Evolutionary conservation across 202 grass and related monocot genomes (phyloP).

Genomic region (Panicum virgatum): DNA sequence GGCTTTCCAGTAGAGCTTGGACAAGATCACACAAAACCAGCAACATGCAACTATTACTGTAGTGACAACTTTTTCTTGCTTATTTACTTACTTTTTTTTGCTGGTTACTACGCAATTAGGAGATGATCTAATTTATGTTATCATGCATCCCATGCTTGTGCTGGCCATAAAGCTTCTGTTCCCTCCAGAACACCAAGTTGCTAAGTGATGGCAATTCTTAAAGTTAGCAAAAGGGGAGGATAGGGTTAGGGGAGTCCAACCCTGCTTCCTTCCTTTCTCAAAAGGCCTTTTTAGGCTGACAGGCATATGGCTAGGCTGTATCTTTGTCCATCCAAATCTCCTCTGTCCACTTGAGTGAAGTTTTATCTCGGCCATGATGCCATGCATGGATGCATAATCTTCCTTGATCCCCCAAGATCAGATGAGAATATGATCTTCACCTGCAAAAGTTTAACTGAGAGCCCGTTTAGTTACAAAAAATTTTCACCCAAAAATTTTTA

Average conservation of each 20-base stretch:
- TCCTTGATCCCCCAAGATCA: conserved; percentile 10
- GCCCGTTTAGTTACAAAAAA: too few species aligned
- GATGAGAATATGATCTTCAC: conserved; percentile 11
- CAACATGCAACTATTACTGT: not conserved
- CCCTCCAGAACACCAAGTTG: conserved; percentile 17
- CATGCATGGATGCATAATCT: not conserved
- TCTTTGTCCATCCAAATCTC: conserved; percentile 27
- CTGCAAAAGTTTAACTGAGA: not conserved
- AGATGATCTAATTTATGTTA: conserved; percentile 32
- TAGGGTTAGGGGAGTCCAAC: conserved; percentile 46
- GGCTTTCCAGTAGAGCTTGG: not conserved
- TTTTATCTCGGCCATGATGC: not conserved
- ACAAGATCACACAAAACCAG: not conserved
- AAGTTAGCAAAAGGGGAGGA: conserved; percentile 37
- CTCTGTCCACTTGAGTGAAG: not conserved
- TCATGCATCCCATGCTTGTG: not conserved
- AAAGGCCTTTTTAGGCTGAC: conserved; percentile 42
- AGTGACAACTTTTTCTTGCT: not conserved
- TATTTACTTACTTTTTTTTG: not conserved
- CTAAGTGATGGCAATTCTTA: conserved; percentile 24
- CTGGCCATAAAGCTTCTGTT: not conserved
- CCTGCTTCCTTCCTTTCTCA: conserved; percentile 30
- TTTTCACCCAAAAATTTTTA: too few species aligned
- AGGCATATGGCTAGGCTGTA: conserved; percentile 43
- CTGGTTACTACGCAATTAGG: not conserved